Conservation (phyloP, 768 basidiomycete genomes). For the Termitomyces sp. region DNA sequence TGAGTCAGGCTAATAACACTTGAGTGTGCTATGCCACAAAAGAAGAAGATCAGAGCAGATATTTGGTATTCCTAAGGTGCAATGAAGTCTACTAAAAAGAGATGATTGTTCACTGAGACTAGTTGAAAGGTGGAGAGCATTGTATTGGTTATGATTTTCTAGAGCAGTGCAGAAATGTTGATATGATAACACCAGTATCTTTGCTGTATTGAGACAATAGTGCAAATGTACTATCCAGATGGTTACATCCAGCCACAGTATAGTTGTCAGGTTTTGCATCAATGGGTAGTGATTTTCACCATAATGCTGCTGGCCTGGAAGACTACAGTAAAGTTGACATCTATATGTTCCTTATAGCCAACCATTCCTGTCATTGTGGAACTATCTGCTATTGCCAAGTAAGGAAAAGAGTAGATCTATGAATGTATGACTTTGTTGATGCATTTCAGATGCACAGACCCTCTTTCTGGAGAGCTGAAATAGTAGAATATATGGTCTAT, state of each 20-base stretch:
- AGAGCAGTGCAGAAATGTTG: conserved; percentile 24
- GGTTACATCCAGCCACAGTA: conserved; percentile 20
- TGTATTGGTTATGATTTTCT: neutral
- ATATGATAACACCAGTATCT: neutral
- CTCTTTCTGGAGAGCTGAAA: conserved; percentile 23
- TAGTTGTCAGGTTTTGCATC: conserved; percentile 24
- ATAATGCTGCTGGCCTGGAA: conserved; percentile 24
- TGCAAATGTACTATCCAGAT: conserved; percentile 20
- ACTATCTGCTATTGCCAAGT: conserved; percentile 28
- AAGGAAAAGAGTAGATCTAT: conserved; percentile 21
- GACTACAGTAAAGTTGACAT: conserved; percentile 31
- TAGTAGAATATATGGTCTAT: conserved; percentile 24
- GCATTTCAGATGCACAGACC: conserved; percentile 32
- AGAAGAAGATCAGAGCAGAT: conserved; percentile 36
- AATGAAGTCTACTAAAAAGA: conserved; percentile 32
- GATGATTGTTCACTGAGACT: conserved; percentile 5
- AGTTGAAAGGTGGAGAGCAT: neutral
- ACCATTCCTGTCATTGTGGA: conserved; percentile 27
- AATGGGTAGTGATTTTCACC: conserved; percentile 25
- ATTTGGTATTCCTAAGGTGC: conserved; percentile 26
- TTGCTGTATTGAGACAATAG: conserved; percentile 4
- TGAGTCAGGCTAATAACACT: conserved; percentile 21
- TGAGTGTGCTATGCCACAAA: conserved; percentile 30
- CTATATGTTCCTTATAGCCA: conserved; percentile 31
- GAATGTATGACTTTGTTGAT: neutral